These are phyloP conservation scores for Punica granatum DNA, from an alignment of 345 rosid genomes.

Conservation along the genomic window DNA sequence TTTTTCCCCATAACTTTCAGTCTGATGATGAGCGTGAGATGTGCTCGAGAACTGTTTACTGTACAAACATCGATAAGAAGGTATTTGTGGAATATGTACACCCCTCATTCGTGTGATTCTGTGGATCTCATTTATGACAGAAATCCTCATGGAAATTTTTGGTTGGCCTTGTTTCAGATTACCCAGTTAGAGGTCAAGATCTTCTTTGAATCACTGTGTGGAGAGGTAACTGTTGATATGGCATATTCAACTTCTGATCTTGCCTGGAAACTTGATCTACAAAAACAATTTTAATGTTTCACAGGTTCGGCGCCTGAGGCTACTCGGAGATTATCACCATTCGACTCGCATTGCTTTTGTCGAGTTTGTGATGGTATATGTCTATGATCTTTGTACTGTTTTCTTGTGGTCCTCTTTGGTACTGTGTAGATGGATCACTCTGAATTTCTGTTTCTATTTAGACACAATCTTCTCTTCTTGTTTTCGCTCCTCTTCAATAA, in stretches of 20 bases:
- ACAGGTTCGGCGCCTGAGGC: conserved; percentile 89
- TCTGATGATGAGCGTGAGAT: conserved; percentile 95
- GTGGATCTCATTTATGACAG: not conserved
- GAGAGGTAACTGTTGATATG: conserved; percentile 45
- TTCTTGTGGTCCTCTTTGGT: not conserved
- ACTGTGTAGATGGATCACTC: not conserved
- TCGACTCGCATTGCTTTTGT: conserved; percentile 92
- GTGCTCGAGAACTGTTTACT: conserved; percentile 93
- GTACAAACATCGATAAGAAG: conserved; percentile 95
- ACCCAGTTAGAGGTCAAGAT: conserved; percentile 71
- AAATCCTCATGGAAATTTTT: conserved; percentile 5
- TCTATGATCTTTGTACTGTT: not conserved
- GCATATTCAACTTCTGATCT: not conserved
- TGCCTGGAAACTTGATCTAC: not conserved
- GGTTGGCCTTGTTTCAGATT: conserved; percentile 38
- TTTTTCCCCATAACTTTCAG: conserved; percentile 32
- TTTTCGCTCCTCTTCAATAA: too few relatives aligned
- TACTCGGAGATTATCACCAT: conserved; percentile 87
- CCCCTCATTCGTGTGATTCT: not conserved
- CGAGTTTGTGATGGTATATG: conserved; percentile 70
- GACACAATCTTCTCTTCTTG: not conserved
- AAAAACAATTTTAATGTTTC: conserved; percentile 3
- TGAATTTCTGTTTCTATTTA: not conserved
- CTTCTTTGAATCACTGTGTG: conserved; percentile 83
- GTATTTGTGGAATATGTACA: conserved; percentile 20